Conservation (phyloP, 768 basidiomycete species). For the Solioccasus polychromus region DNA sequence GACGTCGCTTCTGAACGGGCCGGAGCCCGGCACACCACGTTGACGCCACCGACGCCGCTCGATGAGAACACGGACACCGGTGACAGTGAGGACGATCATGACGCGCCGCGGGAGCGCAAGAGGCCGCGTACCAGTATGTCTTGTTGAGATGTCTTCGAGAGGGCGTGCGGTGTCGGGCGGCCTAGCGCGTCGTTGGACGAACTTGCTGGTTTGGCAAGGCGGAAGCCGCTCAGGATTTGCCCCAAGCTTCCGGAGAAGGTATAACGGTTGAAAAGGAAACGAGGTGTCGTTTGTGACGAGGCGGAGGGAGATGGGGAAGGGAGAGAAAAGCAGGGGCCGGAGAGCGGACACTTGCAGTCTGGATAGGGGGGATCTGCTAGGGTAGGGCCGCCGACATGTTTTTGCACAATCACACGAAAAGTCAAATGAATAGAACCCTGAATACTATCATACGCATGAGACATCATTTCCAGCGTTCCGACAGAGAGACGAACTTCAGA, state of each 20-base stretch:
- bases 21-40: neutral
- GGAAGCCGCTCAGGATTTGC: conserved; percentile 9
- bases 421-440: too few species aligned
- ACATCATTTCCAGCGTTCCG: too few species aligned
- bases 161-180: conserved; percentile 8
- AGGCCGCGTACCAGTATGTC: neutral
- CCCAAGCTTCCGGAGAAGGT: conserved; percentile 6
- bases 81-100: neutral
- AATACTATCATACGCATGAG: too few species aligned
- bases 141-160: neutral
- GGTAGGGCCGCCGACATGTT: too few species aligned
- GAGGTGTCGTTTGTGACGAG: neutral
- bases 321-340: neutral
- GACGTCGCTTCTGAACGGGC: neutral
- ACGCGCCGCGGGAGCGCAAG: neutral
- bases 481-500: too few species aligned
- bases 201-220: conserved; percentile 14
- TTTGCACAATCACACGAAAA: too few species aligned
- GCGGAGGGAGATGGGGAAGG: too few species aligned
- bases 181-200: conserved; percentile 19
- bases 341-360: too few species aligned
- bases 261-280: conserved; percentile 17
- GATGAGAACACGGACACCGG: neutral
- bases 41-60: conserved; percentile 13
- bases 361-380: neutral